Percentiles rank a stretch among this genome's conserved stretches.
These are phyloP conservation scores for Alternaria sp. DNA, from an alignment of 2,329 filamentous ascomycete species.

Conservation along the genomic window DNA sequence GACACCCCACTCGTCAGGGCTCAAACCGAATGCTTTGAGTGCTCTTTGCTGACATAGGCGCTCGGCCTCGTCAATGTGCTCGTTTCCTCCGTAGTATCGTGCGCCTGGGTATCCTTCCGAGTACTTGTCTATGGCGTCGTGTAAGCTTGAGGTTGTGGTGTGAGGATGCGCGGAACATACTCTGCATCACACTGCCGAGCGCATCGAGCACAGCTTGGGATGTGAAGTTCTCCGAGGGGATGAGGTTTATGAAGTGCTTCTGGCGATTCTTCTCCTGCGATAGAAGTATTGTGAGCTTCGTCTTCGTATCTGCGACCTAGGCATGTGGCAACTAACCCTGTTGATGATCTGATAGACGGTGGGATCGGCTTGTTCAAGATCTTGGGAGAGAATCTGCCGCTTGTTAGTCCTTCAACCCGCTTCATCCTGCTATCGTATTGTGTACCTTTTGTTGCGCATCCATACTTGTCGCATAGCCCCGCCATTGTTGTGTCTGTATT, in stretches of 20 bases:
- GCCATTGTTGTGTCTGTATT: constrained; percentile 44
- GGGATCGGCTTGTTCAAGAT: constrained; percentile 84
- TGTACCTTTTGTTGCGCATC: constrained; percentile 58
- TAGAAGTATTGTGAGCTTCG: constrained; percentile 23
- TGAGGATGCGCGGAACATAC: constrained; percentile 64
- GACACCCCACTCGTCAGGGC: constrained; percentile 92
- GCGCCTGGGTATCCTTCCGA: constrained; percentile 98
- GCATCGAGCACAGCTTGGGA: constrained; percentile 98
- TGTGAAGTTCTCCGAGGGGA: constrained; percentile 99
- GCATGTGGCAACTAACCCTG: constrained; percentile 65
- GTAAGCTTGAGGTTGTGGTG: constrained; percentile 47
- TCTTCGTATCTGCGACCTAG: constrained; percentile 10
- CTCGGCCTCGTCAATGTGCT: constrained; percentile 98
- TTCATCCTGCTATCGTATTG: not conserved
- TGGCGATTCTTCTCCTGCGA: constrained; percentile 89
- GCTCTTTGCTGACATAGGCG: constrained; percentile 93
- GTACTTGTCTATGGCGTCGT: constrained; percentile 78
- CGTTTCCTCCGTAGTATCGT: constrained; percentile 98
- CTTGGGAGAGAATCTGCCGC: constrained; percentile 74
- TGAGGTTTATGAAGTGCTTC: constrained; percentile 99
- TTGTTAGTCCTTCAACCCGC: constrained; percentile 13
- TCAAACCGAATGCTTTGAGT: constrained; percentile 86
- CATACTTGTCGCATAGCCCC: constrained; percentile 50
- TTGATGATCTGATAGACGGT: constrained; percentile 87
- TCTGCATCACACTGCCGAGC: constrained; percentile 67